These are phyloP conservation scores for Bipolaris victoriae DNA, from an alignment of 2,329 filamentous ascomycete species.

Conservation along the genomic window DNA sequence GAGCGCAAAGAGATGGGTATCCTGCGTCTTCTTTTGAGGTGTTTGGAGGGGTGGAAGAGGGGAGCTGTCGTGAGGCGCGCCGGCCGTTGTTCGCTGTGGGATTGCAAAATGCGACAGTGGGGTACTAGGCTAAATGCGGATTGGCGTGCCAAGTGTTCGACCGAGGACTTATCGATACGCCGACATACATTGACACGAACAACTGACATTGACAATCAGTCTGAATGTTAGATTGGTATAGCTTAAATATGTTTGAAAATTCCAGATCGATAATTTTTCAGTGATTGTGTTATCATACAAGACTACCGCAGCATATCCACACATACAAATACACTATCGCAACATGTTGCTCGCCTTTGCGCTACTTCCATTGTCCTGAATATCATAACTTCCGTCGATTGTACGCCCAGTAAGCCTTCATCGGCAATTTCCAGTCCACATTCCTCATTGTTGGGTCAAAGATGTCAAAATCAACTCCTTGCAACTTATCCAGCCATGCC, in stretches of 20 bases:
- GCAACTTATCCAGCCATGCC: conserved; percentile 77
- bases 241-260: too few relatives aligned
- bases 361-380: too few relatives aligned
- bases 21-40: conserved; percentile 67
- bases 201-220: neutral
- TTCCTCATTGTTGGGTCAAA: conserved; percentile 67
- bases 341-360: neutral
- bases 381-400: conserved; percentile 56
- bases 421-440: conserved; percentile 84
- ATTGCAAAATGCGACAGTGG: conserved; percentile 17
- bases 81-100: conserved; percentile 2
- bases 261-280: too few relatives aligned
- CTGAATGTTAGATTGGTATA: neutral
- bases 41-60: neutral
- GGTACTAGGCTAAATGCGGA: conserved; percentile 4
- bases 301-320: neutral
- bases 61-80: conserved; percentile 2
- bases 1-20: conserved; percentile 87
- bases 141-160: conserved; percentile 7
- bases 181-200: too few relatives aligned
- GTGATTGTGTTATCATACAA: too few relatives aligned
- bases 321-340: too few relatives aligned
- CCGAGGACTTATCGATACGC: neutral
- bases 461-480: conserved; percentile 85
- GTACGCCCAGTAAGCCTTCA: conserved; percentile 71